These are phyloP conservation scores for Sugiyamaella americana DNA, from an alignment of 805 yeast species.

Conservation along the genomic window DNA sequence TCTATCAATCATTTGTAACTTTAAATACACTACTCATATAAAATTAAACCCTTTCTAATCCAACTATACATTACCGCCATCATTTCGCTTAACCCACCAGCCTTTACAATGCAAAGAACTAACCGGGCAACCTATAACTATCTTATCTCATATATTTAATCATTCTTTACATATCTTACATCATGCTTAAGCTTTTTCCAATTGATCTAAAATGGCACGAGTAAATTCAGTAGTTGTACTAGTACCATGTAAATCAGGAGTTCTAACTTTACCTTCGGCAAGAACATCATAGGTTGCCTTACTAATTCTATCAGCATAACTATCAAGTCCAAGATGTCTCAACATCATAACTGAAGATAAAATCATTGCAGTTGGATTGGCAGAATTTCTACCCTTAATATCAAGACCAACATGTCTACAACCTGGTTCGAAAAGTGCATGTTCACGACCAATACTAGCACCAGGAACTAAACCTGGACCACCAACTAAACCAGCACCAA, in stretches of 20 bases:
- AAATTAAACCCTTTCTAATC: no score
- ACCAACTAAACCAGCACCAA: conserved; percentile 95
- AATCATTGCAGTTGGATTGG: conserved; percentile 98
- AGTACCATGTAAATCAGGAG: conserved; percentile 88
- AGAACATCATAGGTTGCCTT: conserved; percentile 85
- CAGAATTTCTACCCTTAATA: conserved; percentile 88
- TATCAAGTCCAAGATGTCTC: conserved; percentile 89
- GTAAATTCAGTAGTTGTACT: conserved; percentile 92
- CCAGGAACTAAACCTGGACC: conserved; percentile 99
- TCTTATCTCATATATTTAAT: no score
- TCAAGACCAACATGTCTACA: conserved; percentile 99
- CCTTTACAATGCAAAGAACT: no score
- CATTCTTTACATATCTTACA: no score
- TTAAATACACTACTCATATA: no score
- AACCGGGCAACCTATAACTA: neutral
- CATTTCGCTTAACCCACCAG: no score
- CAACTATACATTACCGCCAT: no score
- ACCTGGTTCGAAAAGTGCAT: conserved; percentile 98
- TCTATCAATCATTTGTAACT: no score
- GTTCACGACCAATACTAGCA: conserved; percentile 95
- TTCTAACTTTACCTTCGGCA: conserved; percentile 78
- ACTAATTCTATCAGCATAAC: conserved; percentile 78
- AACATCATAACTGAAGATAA: conserved; percentile 85
- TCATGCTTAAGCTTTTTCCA: conserved; percentile 33
- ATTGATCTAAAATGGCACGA: conserved; percentile 74